Evolutionary conservation across 129 eudicot genomes (phyloP).

Genomic region (Flaveria brownii): DNA sequence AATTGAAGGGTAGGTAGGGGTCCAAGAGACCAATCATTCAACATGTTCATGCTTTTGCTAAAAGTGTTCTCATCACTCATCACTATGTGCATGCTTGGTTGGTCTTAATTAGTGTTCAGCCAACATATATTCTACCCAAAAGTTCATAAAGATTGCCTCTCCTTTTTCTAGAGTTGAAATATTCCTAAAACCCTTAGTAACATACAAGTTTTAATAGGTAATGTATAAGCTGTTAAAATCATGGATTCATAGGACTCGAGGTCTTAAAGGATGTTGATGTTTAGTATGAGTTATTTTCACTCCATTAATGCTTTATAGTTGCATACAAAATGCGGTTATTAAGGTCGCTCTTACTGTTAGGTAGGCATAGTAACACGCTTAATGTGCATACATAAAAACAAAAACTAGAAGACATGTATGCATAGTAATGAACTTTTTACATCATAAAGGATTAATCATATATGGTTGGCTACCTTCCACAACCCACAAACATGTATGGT

Average conservation of each 20-base stretch:
- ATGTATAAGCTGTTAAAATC: neutral
- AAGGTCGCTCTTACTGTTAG: neutral
- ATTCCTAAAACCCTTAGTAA: neutral
- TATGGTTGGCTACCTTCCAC: conserved; percentile 36
- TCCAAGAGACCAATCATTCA: conserved; percentile 43
- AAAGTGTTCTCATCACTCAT: conserved; percentile 44
- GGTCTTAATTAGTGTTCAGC: conserved; percentile 39
- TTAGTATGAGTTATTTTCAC: neutral
- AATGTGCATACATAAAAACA: conserved; percentile 1
- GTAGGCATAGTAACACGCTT: neutral
- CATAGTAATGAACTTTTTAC: conserved; percentile 26
- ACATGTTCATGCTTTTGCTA: conserved; percentile 41
- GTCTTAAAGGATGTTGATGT: neutral
- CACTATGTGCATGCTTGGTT: conserved; percentile 51
- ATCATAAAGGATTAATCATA: conserved; percentile 37
- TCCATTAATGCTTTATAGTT: neutral
- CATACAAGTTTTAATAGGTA: conserved; percentile 9
- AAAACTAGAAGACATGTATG: conserved; percentile 30
- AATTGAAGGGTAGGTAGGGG: conserved; percentile 39
- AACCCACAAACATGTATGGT: conserved; percentile 40
- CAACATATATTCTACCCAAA: conserved; percentile 35
- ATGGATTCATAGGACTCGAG: neutral
- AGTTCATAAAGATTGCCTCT: conserved; percentile 18
- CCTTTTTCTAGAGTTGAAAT: conserved; percentile 10
- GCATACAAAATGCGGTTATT: neutral